Evolutionary conservation across 2,329 filamentous ascomycete species (phyloP).

Genomic region (Fusarium sublunatum): DNA sequence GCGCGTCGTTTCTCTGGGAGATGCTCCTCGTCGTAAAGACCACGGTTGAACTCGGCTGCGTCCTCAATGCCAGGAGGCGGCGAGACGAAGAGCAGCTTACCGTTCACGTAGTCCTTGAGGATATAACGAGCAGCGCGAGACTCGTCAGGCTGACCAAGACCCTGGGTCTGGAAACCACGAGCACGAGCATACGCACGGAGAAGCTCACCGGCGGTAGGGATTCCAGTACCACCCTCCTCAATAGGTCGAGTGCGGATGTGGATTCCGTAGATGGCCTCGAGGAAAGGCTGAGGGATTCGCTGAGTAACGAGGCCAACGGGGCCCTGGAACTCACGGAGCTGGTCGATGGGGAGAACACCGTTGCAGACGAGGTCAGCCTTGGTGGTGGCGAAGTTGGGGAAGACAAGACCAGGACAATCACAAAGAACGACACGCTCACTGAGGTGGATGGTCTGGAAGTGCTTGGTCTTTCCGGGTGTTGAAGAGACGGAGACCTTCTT

Average conservation of each 20-base stretch:
- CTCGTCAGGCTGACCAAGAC: constrained; percentile 91
- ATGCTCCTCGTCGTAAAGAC: constrained; percentile 85
- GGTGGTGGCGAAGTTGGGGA: constrained; percentile 96
- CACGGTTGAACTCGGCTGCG: constrained; percentile 81
- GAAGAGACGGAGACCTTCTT: constrained; percentile 99
- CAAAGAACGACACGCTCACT: constrained; percentile 90
- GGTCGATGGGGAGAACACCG: constrained; percentile 94
- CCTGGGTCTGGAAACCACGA: constrained; percentile 89
- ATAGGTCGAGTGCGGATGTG: constrained; percentile 81
- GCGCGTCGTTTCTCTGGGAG: constrained; percentile 84
- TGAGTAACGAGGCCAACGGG: constrained; percentile 85
- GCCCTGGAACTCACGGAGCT: constrained; percentile 91
- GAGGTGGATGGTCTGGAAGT: constrained; percentile 98
- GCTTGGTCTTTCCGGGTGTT: constrained; percentile 98
- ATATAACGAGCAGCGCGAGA: constrained; percentile 89
- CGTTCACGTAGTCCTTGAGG: constrained; percentile 97
- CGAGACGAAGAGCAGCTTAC: constrained; percentile 91
- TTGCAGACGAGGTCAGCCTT: constrained; percentile 97
- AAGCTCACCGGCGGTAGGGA: constrained; percentile 85
- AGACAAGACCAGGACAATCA: constrained; percentile 98
- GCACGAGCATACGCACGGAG: constrained; percentile 88
- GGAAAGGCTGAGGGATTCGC: constrained; percentile 85
- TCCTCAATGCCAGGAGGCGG: constrained; percentile 83
- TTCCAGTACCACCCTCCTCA: constrained; percentile 93
- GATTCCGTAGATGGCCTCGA: constrained; percentile 95